These are phyloP conservation scores for Castanospermum australe DNA, from an alignment of 306 rosid genomes.

Conservation along the genomic window DNA sequence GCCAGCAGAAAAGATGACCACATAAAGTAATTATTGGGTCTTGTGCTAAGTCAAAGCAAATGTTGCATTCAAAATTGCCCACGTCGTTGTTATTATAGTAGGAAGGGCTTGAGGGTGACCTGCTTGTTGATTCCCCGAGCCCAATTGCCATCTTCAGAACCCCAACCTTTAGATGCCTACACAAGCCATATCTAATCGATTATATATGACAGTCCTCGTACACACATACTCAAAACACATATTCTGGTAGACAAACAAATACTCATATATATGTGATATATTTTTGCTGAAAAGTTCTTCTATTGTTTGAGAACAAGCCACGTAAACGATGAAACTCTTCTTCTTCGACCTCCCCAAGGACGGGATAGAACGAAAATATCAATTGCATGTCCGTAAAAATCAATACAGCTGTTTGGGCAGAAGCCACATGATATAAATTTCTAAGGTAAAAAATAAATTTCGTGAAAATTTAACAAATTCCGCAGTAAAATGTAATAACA, in stretches of 20 bases:
- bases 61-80: conserved; percentile 84
- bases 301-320: neutral
- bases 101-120: conserved; percentile 66
- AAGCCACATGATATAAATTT: neutral
- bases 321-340: neutral
- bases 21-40: conserved; percentile 86
- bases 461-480: neutral
- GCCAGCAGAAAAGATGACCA: conserved; percentile 95
- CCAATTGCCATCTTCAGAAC: conserved; percentile 62
- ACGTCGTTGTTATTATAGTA: conserved; percentile 51
- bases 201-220: neutral
- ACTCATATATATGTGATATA: neutral
- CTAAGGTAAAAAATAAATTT: neutral
- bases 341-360: neutral
- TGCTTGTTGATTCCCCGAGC: conserved; percentile 72
- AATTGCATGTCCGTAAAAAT: neutral
- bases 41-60: conserved; percentile 88
- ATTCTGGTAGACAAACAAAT: neutral
- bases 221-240: neutral
- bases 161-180: conserved; percentile 31
- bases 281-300: neutral
- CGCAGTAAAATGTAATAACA: neutral
- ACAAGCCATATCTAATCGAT: conserved; percentile 49
- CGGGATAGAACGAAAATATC: neutral
- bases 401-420: neutral